Evolutionary conservation across 2,329 filamentous ascomycete genomes (phyloP).

Genomic region (Chaetomium sp.): DNA sequence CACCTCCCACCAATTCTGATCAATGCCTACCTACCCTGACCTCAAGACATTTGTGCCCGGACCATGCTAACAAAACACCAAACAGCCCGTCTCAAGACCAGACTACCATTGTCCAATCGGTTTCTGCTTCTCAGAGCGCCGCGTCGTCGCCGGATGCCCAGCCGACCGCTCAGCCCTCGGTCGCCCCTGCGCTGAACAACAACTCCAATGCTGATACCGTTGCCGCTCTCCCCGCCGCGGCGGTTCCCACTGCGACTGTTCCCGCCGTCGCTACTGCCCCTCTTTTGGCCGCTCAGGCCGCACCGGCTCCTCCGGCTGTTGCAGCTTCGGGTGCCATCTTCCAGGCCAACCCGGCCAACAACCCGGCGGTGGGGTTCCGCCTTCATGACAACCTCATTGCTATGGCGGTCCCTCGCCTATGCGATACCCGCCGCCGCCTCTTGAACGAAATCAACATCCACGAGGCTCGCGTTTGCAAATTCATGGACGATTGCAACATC

Average conservation of each 20-base stretch:
- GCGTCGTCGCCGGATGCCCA: neutral
- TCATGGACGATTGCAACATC: slow-evolving; percentile 46
- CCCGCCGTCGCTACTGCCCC: no score
- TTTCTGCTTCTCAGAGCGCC: no score
- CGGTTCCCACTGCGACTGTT: no score
- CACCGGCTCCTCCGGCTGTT: no score
- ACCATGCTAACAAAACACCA: neutral
- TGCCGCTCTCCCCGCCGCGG: no score
- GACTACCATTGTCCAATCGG: neutral
- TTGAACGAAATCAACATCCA: neutral
- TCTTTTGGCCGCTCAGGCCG: no score
- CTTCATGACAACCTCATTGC: neutral
- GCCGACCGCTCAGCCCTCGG: neutral
- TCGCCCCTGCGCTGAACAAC: neutral
- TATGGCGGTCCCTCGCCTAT: neutral
- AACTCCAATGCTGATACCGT: neutral
- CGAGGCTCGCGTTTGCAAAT: slow-evolving; percentile 41
- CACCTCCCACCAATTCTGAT: no score
- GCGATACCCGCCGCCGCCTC: neutral
- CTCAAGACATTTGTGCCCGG: no score
- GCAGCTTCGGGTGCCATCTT: neutral
- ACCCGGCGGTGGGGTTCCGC: neutral
- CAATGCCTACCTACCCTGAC: no score
- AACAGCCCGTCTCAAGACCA: neutral
- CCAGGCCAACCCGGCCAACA: neutral